Base-by-base conservation (phyloP, 345 rosid species). In the Hibiscus mutabilis region DNA sequence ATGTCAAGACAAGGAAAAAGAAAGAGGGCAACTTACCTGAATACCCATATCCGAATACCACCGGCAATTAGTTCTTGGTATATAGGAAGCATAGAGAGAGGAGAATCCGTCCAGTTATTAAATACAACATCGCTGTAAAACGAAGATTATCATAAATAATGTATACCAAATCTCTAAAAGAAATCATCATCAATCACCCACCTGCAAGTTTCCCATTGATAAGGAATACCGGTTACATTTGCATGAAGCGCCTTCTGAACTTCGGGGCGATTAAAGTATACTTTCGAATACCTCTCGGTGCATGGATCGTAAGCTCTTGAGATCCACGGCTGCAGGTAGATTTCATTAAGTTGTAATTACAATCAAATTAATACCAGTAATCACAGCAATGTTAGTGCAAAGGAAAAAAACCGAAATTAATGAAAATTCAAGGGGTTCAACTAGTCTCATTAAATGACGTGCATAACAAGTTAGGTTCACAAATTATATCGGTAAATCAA, bases 261-360 rank as follows among this genome's bases (percentile, higher is more conserved):
- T 78, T 92, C 90, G 0, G 88, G 98, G 61, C 6, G 84, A 81
- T 95, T 95, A 82, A 95, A 92, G 76, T 95, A 92, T 82, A 76
- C 63, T 57, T 65, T 64, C 0, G 99, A 85, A 78, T 92, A 83
- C 78, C 96, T 88, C 74, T 87, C 97, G 1, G 94, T 92, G 83
- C 98, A 95, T n/a, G 99, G 99, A 84, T 95, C 99, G 68, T 88
- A 92, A 65, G 97, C 94, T 80, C 97, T 86, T 51, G 96, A 85
- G 93, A 92, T 95, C 98, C 97, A 92, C 53, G 96, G 98, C 97
- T 91, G 82, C 75, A 73, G 15, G 60, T 16, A 68, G 35, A n/a
- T 40, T 64, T 63, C 10, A 40, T 64, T 27, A 10, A 51, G 56
- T 27, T 24, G 60, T 21, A 31, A 15, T 64, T 16, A 3, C 53